Evolutionary conservation across 2,329 filamentous ascomycete species (phyloP).

Genomic region (Botryotinia globosa): DNA sequence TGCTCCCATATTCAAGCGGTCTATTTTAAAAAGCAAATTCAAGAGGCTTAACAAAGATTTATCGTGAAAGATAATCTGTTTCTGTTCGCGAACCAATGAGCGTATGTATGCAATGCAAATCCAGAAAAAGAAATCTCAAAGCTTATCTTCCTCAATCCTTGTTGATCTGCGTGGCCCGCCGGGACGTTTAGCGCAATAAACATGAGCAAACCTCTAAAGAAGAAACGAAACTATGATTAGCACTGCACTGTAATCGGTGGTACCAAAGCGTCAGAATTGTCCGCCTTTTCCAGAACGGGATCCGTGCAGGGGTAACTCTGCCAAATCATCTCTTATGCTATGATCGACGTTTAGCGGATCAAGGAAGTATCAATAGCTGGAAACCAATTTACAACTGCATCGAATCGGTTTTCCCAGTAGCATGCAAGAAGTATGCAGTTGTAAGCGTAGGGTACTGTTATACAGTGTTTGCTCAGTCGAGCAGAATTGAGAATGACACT

Average conservation of each 20-base stretch:
- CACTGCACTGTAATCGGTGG: background rate
- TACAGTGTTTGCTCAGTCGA: background rate
- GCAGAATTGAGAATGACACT: background rate
- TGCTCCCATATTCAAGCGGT: background rate
- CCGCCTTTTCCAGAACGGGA: background rate
- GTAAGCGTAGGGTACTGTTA: background rate
- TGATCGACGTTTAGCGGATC: background rate
- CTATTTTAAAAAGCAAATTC: background rate
- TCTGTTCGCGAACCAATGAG: background rate
- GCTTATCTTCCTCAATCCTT: background rate
- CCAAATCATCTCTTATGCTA: background rate
- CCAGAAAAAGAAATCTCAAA: background rate
- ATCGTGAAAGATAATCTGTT: background rate
- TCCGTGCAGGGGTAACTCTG: background rate
- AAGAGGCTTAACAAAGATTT: background rate
- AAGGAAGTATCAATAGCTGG: background rate
- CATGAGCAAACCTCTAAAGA: background rate
- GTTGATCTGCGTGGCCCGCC: background rate
- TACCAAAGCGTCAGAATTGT: conserved; percentile 3
- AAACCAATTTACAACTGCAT: background rate
- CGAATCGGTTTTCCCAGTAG: background rate
- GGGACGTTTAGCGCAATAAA: background rate
- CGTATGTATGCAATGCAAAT: background rate
- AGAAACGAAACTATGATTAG: background rate
- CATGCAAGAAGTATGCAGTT: background rate